These are phyloP conservation scores for Nakataea oryzae DNA, from an alignment of 2,329 filamentous ascomycete species.

Conservation along the genomic window DNA sequence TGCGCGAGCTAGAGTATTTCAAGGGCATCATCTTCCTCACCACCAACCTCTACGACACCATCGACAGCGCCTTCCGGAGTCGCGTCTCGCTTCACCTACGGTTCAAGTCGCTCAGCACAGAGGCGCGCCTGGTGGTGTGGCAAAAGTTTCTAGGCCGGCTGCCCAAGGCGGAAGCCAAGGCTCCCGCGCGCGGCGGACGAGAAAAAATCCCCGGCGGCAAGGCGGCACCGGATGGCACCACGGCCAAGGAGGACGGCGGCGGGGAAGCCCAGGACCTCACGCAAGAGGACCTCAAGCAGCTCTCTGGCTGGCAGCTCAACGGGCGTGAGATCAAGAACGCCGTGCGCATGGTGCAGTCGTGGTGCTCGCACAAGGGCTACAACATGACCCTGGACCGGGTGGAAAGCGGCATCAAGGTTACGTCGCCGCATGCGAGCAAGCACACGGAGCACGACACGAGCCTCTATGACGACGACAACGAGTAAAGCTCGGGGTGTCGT, in stretches of 20 bases:
- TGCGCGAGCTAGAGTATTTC: constrained; percentile 34
- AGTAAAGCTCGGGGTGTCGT: neutral
- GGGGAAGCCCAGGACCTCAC: constrained; percentile 7
- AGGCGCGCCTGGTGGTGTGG: constrained; percentile 31
- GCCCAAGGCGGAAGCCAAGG: neutral
- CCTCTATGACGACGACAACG: constrained; percentile 8
- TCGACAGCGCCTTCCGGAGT: constrained; percentile 33
- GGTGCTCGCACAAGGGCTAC: constrained; percentile 33
- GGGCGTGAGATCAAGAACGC: constrained; percentile 36
- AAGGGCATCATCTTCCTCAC: constrained; percentile 36
- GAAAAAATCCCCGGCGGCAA: neutral
- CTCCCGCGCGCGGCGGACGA: neutral
- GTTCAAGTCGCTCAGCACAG: constrained; percentile 26
- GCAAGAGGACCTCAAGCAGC: constrained; percentile 25
- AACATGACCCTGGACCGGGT: constrained; percentile 27
- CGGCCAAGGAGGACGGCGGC: constrained; percentile 1
- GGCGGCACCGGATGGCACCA: constrained; percentile 6
- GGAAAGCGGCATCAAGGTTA: constrained; percentile 34
- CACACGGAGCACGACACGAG: constrained; percentile 7
- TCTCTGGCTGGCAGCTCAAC: constrained; percentile 30
- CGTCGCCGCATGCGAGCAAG: constrained; percentile 30
- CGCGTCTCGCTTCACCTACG: constrained; percentile 33
- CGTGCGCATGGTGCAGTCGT: constrained; percentile 32
- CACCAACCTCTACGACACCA: constrained; percentile 27
- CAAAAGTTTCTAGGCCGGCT: constrained; percentile 28